Conservation (phyloP, 2,329 filamentous ascomycete genomes). For the Verticillium albo-atrum region DNA sequence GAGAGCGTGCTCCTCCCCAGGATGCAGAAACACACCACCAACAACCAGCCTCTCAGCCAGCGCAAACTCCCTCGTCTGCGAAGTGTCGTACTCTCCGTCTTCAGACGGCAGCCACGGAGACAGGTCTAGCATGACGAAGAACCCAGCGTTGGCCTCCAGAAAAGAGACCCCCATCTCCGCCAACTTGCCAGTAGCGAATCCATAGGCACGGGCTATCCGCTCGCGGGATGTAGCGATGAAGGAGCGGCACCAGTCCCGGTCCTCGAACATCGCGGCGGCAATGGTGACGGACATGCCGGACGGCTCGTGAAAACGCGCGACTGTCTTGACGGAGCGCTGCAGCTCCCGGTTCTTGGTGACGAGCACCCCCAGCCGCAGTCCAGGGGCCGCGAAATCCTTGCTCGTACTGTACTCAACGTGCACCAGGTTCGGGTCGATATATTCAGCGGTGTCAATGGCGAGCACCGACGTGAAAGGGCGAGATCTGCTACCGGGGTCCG, state of each 20-base stretch:
- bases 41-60: conserved; percentile 38
- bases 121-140: conserved; percentile 53
- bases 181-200: conserved; percentile 31
- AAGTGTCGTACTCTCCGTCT: conserved; percentile 14
- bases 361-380: conserved; percentile 45
- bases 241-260: conserved; percentile 35
- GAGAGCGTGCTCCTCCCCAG: conserved; percentile 39
- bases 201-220: conserved; percentile 34
- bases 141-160: conserved; percentile 48
- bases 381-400: conserved; percentile 50
- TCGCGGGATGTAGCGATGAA: conserved; percentile 37
- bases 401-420: conserved; percentile 44
- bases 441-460: conserved; percentile 33
- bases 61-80: conserved; percentile 34
- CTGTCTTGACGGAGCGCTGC: conserved; percentile 27
- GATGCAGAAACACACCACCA: conserved; percentile 45
- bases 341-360: conserved; percentile 31
- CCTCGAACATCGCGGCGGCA: conserved; percentile 39
- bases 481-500: conserved; percentile 13
- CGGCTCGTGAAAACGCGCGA: conserved; percentile 41
- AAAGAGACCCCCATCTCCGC: conserved; percentile 37
- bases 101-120: conserved; percentile 31
- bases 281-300: conserved; percentile 39
- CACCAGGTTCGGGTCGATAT: conserved; percentile 43
- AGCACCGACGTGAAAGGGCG: conserved; percentile 46